phyloP scores from a whole-genome alignment of 1,284 basidiomycete genomes.

The Tetrapyrgos nigripes region DNA sequence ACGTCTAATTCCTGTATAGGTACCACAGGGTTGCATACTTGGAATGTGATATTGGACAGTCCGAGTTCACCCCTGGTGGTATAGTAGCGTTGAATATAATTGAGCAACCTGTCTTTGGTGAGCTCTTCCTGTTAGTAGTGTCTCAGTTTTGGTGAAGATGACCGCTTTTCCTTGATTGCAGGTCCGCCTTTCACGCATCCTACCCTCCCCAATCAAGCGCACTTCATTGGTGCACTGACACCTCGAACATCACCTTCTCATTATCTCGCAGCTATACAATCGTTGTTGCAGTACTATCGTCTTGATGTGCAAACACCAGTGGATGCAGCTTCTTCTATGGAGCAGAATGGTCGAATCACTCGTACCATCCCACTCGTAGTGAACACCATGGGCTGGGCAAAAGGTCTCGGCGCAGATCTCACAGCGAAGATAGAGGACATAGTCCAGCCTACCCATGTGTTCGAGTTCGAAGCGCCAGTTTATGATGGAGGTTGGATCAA shows the following conservation, averaged over 20 bases:
- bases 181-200: constrained; percentile 90
- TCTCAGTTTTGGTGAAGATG: not conserved
- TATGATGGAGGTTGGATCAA: constrained; percentile 28
- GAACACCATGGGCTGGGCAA: constrained; percentile 98
- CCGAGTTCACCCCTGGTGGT: constrained; percentile 91
- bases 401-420: constrained; percentile 91
- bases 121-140: constrained; percentile 16
- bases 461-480: constrained; percentile 52
- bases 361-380: constrained; percentile 85
- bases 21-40: constrained; percentile 85
- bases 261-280: constrained; percentile 76
- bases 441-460: constrained; percentile 70
- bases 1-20: constrained; percentile 38
- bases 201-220: constrained; percentile 72
- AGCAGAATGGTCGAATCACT: constrained; percentile 42
- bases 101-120: constrained; percentile 74
- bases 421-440: constrained; percentile 72
- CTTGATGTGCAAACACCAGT: constrained; percentile 68
- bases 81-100: constrained; percentile 84
- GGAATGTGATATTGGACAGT: constrained; percentile 93
- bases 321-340: constrained; percentile 23
- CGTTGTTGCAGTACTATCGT: constrained; percentile 75
- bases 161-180: constrained; percentile 33
- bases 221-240: constrained; percentile 84
- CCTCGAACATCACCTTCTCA: constrained; percentile 83